Conservation (phyloP, 371 early-diverging fungal species). For the Mortierella sp. region DNA sequence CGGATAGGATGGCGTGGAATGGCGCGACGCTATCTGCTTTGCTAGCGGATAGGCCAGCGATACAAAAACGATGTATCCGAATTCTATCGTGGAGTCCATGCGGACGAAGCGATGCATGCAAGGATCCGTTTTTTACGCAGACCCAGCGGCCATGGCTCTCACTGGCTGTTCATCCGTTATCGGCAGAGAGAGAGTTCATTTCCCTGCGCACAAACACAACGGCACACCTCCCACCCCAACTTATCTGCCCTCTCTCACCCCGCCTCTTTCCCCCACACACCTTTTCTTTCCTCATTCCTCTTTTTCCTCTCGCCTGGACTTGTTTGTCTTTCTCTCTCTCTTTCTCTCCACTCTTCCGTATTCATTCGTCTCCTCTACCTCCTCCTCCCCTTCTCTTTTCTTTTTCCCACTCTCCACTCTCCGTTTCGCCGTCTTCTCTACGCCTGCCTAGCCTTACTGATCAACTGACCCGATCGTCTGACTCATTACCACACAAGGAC, state of each 20-base stretch:
- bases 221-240: background rate
- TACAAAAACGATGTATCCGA: too few relatives aligned
- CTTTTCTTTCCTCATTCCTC: background rate
- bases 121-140: too few relatives aligned
- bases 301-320: slow-evolving; percentile 3
- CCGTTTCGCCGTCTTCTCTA: slow-evolving; percentile 4
- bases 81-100: too few relatives aligned
- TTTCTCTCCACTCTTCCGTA: background rate
- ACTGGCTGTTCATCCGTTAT: slow-evolving; percentile 11
- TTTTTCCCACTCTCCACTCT: slow-evolving; percentile 14
- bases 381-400: background rate
- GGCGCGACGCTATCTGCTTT: too few relatives aligned
- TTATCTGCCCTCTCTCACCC: slow-evolving; percentile 5
- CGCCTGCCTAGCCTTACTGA: background rate
- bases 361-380: slow-evolving; percentile 2
- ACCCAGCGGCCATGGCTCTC: slow-evolving; percentile 10
- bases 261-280: slow-evolving; percentile 12
- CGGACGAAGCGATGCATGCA: too few relatives aligned
- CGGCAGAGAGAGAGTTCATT: background rate
- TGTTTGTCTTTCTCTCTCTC: slow-evolving; percentile 7
- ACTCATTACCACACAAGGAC: background rate
- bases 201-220: background rate
- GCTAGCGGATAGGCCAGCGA: too few relatives aligned
- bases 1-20: too few relatives aligned
- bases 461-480: too few relatives aligned